Conservation (phyloP, 345 rosid species). For the Litchi chinensis region DNA sequence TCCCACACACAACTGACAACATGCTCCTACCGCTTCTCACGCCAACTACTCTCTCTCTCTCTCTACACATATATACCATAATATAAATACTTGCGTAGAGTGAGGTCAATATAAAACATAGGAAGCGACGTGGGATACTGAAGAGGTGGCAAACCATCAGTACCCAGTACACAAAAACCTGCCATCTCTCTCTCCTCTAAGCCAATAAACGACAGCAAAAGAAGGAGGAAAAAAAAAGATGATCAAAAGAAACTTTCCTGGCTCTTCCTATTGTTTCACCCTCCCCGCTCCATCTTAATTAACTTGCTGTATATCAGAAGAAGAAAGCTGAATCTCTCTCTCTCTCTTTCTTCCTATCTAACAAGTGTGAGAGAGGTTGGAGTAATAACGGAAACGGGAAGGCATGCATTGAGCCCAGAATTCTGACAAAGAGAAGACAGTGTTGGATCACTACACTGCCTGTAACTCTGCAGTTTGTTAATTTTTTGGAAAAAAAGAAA, state of each 20-base stretch:
- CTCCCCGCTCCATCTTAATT: constrained; percentile 13
- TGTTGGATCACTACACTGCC: constrained; percentile 5
- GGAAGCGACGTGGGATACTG: neutral
- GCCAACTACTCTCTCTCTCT: constrained; percentile 15
- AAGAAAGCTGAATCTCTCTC: constrained; percentile 5
- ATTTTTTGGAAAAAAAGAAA: neutral
- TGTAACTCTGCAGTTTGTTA: neutral
- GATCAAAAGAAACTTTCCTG: neutral
- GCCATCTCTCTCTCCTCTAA: neutral
- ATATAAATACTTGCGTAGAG: neutral
- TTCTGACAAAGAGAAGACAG: constrained; percentile 30
- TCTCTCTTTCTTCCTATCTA: neutral
- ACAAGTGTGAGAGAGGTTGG: neutral
- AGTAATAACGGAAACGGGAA: constrained; percentile 24
- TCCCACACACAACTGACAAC: constrained; percentile 26
- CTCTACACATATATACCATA: neutral
- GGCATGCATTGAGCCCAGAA: constrained; percentile 33
- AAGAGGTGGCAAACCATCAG: neutral
- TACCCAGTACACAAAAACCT: neutral
- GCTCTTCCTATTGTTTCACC: constrained; percentile 23
- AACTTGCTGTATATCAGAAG: constrained; percentile 21
- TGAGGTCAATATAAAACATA: neutral
- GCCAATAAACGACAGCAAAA: neutral
- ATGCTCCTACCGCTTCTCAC: constrained; percentile 33
- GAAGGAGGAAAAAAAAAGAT: too few relatives aligned